Evolutionary conservation across 2,329 filamentous ascomycete species (phyloP).

Genomic region (Colletotrichum tofieldiae): DNA sequence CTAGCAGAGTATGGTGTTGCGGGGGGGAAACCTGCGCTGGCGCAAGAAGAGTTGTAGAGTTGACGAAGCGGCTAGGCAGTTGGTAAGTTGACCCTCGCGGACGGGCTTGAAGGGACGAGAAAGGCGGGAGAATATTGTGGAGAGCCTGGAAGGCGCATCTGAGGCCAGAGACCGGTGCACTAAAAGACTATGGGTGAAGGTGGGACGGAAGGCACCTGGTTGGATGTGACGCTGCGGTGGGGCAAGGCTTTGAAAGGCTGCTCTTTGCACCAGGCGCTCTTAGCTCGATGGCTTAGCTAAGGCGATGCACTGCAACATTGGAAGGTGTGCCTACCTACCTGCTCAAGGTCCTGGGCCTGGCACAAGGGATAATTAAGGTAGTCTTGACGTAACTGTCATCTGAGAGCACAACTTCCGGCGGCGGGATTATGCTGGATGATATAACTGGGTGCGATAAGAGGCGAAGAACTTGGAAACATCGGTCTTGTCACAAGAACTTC

Average conservation of each 20-base stretch:
- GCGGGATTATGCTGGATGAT: neutral
- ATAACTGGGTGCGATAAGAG: neutral
- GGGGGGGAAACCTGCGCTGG: neutral
- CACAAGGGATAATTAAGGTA: too few relatives aligned
- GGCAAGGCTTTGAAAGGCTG: constrained; percentile 15
- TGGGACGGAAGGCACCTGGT: constrained; percentile 32
- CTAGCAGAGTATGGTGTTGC: neutral
- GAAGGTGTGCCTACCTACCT: neutral
- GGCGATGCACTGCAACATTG: neutral
- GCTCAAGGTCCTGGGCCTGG: too few relatives aligned
- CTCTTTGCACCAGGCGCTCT: neutral
- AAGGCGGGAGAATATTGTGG: constrained; percentile 13
- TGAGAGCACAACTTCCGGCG: too few relatives aligned
- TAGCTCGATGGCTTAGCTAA: neutral
- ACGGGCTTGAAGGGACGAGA: constrained; percentile 8
- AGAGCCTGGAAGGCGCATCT: constrained; percentile 16
- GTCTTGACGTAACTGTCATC: too few relatives aligned
- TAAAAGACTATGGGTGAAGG: constrained; percentile 18
- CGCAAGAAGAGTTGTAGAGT: constrained; percentile 1
- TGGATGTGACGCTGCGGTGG: constrained; percentile 10
- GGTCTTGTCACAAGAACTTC: neutral
- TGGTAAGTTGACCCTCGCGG: constrained; percentile 1
- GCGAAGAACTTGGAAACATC: neutral
- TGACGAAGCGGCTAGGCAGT: neutral
- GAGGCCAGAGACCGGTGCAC: neutral